phyloP scores from a whole-genome alignment of 108 stramenopile genomes.

The Licmophora abbreviata region DNA sequence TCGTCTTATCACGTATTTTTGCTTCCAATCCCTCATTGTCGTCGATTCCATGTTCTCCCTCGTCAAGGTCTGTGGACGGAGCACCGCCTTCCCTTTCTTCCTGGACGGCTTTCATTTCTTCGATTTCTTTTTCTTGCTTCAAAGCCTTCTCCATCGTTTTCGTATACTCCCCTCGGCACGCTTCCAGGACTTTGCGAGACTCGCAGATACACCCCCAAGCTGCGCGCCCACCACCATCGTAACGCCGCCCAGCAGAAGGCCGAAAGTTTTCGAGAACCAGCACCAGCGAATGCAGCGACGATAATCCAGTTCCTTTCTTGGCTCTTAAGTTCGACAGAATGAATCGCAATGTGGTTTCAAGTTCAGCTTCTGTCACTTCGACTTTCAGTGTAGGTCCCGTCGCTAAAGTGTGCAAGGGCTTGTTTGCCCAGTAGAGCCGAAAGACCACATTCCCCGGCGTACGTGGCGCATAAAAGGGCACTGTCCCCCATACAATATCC shows the following conservation, averaged over 20 bases:
- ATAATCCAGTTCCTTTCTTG: constrained; percentile 66
- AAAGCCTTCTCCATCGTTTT: constrained; percentile 53
- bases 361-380: constrained; percentile 44
- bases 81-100: neutral
- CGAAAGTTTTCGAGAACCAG: constrained; percentile 46
- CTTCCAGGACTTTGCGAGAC: constrained; percentile 69
- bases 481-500: constrained; percentile 54
- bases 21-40: constrained; percentile 6
- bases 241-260: constrained; percentile 1
- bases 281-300: constrained; percentile 66
- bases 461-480: constrained; percentile 79
- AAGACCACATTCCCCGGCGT: constrained; percentile 87
- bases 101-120: neutral
- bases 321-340: constrained; percentile 81
- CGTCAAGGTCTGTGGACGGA: neutral
- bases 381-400: constrained; percentile 70
- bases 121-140: constrained; percentile 13
- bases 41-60: constrained; percentile 11
- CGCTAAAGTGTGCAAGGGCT: constrained; percentile 65
- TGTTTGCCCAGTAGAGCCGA: constrained; percentile 71
- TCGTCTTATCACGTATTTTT: constrained; percentile 34
- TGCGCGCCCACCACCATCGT: constrained; percentile 69
- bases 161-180: constrained; percentile 34
- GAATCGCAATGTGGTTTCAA: constrained; percentile 71
- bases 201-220: constrained; percentile 85